Evolutionary conservation across 495 filamentous ascomycete species (phyloP).

Genomic region (Trichocladium antarcticum): DNA sequence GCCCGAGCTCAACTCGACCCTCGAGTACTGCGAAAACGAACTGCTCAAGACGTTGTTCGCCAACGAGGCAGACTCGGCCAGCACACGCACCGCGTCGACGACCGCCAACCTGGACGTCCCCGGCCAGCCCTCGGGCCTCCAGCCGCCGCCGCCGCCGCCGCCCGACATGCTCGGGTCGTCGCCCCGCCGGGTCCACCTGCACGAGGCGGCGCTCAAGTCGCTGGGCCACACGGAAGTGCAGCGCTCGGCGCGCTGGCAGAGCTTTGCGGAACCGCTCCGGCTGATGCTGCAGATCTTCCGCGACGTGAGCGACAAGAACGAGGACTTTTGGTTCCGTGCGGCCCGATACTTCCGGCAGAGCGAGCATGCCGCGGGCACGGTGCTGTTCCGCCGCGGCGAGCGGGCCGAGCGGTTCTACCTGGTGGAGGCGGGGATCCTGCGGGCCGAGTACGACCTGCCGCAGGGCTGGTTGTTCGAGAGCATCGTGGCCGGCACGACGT

Average conservation of each 20-base stretch:
- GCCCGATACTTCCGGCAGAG: slow-evolving; percentile 59
- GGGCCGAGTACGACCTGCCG: slow-evolving; percentile 78
- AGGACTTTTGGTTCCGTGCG: slow-evolving; percentile 87
- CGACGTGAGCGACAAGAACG: slow-evolving; percentile 66
- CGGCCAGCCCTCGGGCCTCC: neutral
- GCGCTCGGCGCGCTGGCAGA: slow-evolving; percentile 52
- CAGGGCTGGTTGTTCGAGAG: slow-evolving; percentile 83
- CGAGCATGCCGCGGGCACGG: slow-evolving; percentile 53
- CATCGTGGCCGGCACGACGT: slow-evolving; percentile 89
- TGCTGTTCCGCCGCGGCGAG: slow-evolving; percentile 66
- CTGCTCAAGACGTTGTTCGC: slow-evolving; percentile 77
- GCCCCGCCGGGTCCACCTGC: slow-evolving; percentile 65
- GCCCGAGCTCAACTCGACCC: slow-evolving; percentile 79
- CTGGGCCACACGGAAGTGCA: slow-evolving; percentile 45
- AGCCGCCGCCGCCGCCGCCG: slow-evolving; percentile 10
- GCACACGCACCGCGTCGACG: slow-evolving; percentile 29
- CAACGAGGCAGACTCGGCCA: slow-evolving; percentile 34
- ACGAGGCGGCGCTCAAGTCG: slow-evolving; percentile 63
- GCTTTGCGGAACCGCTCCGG: slow-evolving; percentile 77
- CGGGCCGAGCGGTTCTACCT: slow-evolving; percentile 72
- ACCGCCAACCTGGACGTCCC: slow-evolving; percentile 46
- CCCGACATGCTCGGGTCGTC: slow-evolving; percentile 51
- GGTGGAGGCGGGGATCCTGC: slow-evolving; percentile 78
- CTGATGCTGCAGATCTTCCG: slow-evolving; percentile 89
- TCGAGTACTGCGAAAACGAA: slow-evolving; percentile 92